Evolutionary conservation across 2,329 filamentous ascomycete genomes (phyloP).

Genomic region (Daldinia sp.): DNA sequence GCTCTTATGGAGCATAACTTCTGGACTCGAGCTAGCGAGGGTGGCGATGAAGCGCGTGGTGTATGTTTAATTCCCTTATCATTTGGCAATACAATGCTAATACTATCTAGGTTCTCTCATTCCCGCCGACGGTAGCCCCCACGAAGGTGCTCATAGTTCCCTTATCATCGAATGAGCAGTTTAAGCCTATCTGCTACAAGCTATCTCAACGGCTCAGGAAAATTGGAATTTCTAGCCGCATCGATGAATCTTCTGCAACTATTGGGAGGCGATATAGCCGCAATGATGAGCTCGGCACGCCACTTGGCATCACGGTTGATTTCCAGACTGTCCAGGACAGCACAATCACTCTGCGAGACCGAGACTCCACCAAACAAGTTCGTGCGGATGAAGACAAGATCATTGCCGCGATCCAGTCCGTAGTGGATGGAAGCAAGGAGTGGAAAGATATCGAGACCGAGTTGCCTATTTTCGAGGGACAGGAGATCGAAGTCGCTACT

Average conservation of each 20-base stretch:
- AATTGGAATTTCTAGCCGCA: constrained; percentile 79
- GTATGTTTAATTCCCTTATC: constrained; percentile 62
- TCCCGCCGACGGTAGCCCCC: constrained; percentile 80
- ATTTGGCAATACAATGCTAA: constrained; percentile 24
- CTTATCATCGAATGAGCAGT: constrained; percentile 80
- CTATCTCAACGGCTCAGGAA: constrained; percentile 80
- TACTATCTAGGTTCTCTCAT: constrained; percentile 68
- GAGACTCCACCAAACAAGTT: constrained; percentile 90
- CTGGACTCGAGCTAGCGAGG: constrained; percentile 77
- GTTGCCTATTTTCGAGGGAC: constrained; percentile 84
- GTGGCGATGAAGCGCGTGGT: constrained; percentile 82
- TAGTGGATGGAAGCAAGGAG: constrained; percentile 60
- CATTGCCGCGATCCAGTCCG: constrained; percentile 68
- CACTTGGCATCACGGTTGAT: constrained; percentile 92
- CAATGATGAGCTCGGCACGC: constrained; percentile 95
- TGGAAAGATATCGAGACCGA: constrained; percentile 77
- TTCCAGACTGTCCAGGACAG: constrained; percentile 93
- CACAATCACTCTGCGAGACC: constrained; percentile 86
- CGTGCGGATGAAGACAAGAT: constrained; percentile 84
- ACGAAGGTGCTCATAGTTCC: constrained; percentile 95
- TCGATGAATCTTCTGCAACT: constrained; percentile 89
- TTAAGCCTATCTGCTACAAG: constrained; percentile 77
- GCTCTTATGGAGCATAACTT: constrained; percentile 92
- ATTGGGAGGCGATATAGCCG: constrained; percentile 95
- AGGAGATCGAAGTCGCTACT: constrained; percentile 62